Evolutionary conservation across 257 asterid genomes (phyloP).

Genomic region (Buddleja alternifolia): DNA sequence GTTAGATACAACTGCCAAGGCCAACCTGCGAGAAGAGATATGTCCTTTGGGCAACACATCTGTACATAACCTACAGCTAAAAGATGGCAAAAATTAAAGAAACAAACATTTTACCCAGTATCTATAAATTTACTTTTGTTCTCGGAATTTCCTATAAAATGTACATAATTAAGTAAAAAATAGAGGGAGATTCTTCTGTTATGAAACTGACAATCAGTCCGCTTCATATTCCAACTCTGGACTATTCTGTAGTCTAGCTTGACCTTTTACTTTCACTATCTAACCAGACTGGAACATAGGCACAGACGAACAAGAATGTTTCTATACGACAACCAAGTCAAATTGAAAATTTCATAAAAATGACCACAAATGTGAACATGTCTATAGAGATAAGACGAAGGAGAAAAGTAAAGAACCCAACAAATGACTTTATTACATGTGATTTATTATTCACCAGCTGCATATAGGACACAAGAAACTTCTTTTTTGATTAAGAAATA

Average conservation of each 20-base stretch:
- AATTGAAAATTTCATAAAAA: background rate
- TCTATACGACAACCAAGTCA: background rate
- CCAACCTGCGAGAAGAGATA: background rate
- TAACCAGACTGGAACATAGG: background rate
- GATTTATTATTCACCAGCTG: background rate
- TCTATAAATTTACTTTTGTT: background rate
- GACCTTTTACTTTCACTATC: background rate
- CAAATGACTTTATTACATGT: conserved; percentile 3
- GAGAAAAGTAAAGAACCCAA: background rate
- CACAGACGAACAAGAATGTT: background rate
- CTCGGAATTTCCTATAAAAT: background rate
- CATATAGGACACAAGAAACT: background rate
- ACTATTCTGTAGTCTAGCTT: background rate
- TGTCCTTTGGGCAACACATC: too few species aligned
- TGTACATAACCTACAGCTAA: background rate
- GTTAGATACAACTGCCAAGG: background rate
- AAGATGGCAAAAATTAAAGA: background rate
- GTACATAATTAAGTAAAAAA: background rate
- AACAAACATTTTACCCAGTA: background rate
- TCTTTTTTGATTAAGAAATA: background rate
- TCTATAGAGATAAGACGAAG: background rate
- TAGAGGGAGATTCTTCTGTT: too few species aligned
- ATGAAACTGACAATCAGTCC: background rate
- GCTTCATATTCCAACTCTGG: background rate
- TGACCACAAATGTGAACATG: background rate